phyloP scores from a whole-genome alignment of 192 early-diverging fungal genomes.

The Geranomyces michiganensis region DNA sequence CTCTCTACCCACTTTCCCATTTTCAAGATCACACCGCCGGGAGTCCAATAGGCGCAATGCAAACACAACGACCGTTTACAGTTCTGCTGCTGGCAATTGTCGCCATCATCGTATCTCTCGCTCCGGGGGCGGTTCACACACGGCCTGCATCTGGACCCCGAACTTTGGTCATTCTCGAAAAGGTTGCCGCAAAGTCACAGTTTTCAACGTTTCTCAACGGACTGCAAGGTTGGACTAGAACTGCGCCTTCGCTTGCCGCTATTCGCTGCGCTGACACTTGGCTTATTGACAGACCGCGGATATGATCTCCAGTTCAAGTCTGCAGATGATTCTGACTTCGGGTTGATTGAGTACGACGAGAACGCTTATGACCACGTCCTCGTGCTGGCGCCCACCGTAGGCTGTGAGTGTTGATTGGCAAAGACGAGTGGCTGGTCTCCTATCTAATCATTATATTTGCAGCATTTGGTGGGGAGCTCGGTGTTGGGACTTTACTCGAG shows the following conservation, averaged over 20 bases:
- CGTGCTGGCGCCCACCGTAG: constrained; percentile 74
- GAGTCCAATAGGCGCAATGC: too few species aligned
- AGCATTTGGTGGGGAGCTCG: constrained; percentile 55
- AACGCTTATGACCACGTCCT: constrained; percentile 80
- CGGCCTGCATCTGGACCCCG: constrained; percentile 20
- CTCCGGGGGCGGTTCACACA: neutral
- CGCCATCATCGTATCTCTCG: neutral
- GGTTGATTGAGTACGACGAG: constrained; percentile 63
- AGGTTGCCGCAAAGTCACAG: constrained; percentile 10
- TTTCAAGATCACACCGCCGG: too few species aligned
- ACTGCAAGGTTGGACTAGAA: constrained; percentile 24
- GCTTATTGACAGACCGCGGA: constrained; percentile 51
- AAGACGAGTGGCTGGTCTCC: neutral
- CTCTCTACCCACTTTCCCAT: too few species aligned
- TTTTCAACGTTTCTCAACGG: constrained; percentile 36
- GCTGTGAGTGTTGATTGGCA: constrained; percentile 47
- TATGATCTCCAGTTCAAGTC: constrained; percentile 61
- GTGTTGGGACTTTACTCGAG: constrained; percentile 66
- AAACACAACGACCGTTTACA: neutral
- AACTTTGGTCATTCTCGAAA: constrained; percentile 45
- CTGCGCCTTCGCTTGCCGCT: neutral
- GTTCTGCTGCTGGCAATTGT: neutral
- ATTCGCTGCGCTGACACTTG: neutral
- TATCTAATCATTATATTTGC: neutral
- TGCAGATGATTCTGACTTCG: constrained; percentile 55